Base-by-base conservation (phyloP, 805 yeast species). In the Kluyveromyces aestuarii region DNA sequence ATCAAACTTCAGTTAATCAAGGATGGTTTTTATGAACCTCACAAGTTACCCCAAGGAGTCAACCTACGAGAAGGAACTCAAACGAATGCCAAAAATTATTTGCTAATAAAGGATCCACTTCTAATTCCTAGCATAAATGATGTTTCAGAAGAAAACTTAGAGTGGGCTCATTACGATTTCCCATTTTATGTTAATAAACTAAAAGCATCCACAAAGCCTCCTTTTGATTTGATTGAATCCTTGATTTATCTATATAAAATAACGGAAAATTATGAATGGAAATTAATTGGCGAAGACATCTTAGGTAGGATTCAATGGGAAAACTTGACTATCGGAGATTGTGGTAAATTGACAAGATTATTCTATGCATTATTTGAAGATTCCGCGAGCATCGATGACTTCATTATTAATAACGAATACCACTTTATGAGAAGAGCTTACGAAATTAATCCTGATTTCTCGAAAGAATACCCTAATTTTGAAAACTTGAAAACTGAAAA, bases 141-240 rank as follows among this genome's bases (percentile, higher is more conserved):
- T 21, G 37, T 60, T 8, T 48, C 56, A 44, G 40, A 27, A 1
- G 44, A 35, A 1, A 21, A 39, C 1, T 40, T 39, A 16, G 36
- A 43, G 13, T 64, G 68, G 58, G 40, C 44, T 10, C 49, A 60
- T n/a, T 60, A 60, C 33, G 40, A 64, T 1, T 59, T 64, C 56
- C 63, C 71, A 14, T 54, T 70, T 25, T 59, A 60, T 54, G 55
- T 70, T 37, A 66, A 68, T 50, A 56, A 59, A 6, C 52, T 64
- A 48, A 66, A 63, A 18, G 61, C 73, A 2, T 50, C 67, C 41
- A 77, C 70, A 50, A 61, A 76, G n/a, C 61, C 81, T 19, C 70
- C 84, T 19, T 83, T 87, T 0, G 82, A 80, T 56, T 74, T 81
- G 17, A 72, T 81, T 41, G 85, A 81, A 58, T 76, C 84, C 0